These are phyloP conservation scores for Micromonas pusilla DNA, from an alignment of 139 green algal species.

Conservation along the genomic window DNA sequence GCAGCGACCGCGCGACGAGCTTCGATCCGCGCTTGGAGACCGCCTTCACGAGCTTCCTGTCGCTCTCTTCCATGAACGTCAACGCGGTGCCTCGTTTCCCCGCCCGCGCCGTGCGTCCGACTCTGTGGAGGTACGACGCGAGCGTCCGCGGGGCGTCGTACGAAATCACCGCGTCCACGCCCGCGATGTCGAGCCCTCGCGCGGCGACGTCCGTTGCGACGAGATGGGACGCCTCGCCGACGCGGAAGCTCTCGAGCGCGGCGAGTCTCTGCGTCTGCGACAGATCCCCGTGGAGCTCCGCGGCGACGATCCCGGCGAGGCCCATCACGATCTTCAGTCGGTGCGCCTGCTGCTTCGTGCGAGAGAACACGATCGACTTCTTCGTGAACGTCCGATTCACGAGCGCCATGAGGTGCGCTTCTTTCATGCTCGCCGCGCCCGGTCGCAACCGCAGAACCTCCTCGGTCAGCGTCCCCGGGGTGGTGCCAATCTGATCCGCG, in stretches of 20 bases:
- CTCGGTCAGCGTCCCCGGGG: conserved; percentile 68
- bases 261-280: conserved; percentile 77
- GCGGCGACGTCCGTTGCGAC: conserved; percentile 85
- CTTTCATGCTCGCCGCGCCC: conserved; percentile 54
- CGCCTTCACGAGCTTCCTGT: conserved; percentile 78
- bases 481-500: conserved; percentile 60
- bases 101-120: conserved; percentile 87
- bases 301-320: conserved; percentile 62
- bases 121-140: conserved; percentile 73
- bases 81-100: conserved; percentile 70
- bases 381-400: conserved; percentile 61
- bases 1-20: conserved; percentile 64
- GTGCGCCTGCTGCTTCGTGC: conserved; percentile 80
- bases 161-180: conserved; percentile 86
- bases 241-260: conserved; percentile 67
- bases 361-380: conserved; percentile 82
- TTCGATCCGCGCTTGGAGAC: conserved; percentile 58
- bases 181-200: conserved; percentile 89
- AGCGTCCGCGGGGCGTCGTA: conserved; percentile 69
- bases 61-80: conserved; percentile 74
- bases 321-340: conserved; percentile 91
- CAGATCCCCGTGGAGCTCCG: conserved; percentile 96
- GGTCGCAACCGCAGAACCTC: conserved; percentile 82
- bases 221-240: conserved; percentile 59
- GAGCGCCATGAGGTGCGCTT: conserved; percentile 81